Evolutionary conservation across 2,329 filamentous ascomycete genomes (phyloP), one percentile per base, ranked within the genome.

Genomic region (Trichoderma atrobrunneum): DNA sequence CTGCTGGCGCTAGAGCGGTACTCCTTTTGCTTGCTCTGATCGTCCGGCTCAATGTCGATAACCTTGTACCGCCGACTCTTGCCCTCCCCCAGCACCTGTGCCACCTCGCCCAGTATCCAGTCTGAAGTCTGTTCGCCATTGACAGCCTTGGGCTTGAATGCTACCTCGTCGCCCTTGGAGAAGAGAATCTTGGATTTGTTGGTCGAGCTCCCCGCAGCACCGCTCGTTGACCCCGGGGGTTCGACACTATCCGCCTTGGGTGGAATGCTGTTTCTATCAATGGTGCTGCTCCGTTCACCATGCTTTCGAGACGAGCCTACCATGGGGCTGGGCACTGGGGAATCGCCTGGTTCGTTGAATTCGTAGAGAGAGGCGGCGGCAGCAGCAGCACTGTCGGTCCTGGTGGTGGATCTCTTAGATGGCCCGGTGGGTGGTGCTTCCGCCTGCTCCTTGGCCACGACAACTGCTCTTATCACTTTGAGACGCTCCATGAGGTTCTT

Each of bases 61-160:
- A 95, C 92, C 79, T 92, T 91, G 82, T 95, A 95, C 59, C 92
- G 88, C 77, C 92, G 87, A 78, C 90, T 92, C 80, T 94, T 94
- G 69, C 91, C 92, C 73, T 95, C 92, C 16, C 92, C 92, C 67
- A 90, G 86, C 16, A 95, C 91, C 67, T 89, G 88, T 73, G 92
- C 91, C 66, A 95, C 93, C 73, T 92, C 91, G 65, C 93, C 93
- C 62, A 95, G 88, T 70, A 95, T 95, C 86, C 90, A 92, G 75
- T 92, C 90, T 4, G 81, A 78, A 24, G 78, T 76, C 81, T 84
- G 78, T 79, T 88, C 79, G 84, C 86, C 75, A 64, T 81, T 84
- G 73, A 80, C 81, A 8, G 82, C 78, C 77, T 90, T 91, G 1
- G 89, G 87, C 76, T 89, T 89, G 81, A 91, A 92, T 0, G 89